Evolutionary conservation across 2,329 filamentous ascomycete species (phyloP).

Genomic region (Graphium sp.): DNA sequence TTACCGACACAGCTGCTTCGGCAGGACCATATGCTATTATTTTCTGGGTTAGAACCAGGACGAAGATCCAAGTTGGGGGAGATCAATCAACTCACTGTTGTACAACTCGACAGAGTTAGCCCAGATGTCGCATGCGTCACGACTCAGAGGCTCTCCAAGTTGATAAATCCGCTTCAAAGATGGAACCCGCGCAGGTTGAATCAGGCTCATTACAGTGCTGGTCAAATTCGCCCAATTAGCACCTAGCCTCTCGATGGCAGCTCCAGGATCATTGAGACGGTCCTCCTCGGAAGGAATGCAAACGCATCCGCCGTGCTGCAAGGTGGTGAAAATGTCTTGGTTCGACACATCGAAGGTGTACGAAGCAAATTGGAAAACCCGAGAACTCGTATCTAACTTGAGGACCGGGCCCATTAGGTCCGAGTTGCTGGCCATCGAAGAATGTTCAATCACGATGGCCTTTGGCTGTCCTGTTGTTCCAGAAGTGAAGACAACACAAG

Average conservation of each 20-base stretch:
- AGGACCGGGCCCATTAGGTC: neutral
- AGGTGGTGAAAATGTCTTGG: slow-evolving; percentile 5
- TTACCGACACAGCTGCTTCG: slow-evolving; percentile 34
- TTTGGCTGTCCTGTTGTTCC: neutral
- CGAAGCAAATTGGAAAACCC: slow-evolving; percentile 5
- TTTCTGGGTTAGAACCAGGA: slow-evolving; percentile 23
- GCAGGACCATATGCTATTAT: slow-evolving; percentile 35
- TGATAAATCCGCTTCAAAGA: too few relatives aligned
- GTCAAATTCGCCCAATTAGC: neutral
- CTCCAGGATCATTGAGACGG: slow-evolving; percentile 1
- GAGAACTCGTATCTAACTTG: neutral
- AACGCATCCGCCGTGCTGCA: slow-evolving; percentile 3
- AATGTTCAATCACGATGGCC: slow-evolving; percentile 1
- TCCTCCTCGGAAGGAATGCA: slow-evolving; percentile 4
- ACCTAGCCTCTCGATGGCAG: neutral
- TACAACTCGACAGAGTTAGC: slow-evolving; percentile 27
- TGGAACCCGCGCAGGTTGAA: too few relatives aligned
- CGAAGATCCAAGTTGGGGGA: slow-evolving; percentile 28
- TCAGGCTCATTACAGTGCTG: neutral
- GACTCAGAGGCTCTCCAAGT: too few relatives aligned
- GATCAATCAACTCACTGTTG: slow-evolving; percentile 34
- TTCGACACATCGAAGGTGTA: slow-evolving; percentile 7
- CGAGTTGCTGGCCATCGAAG: slow-evolving; percentile 4
- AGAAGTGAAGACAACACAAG: slow-evolving; percentile 1
- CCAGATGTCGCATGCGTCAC: slow-evolving; percentile 25